These are phyloP conservation scores for Monosporascus sp. DNA, from an alignment of 2,329 filamentous ascomycete species.

Conservation along the genomic window DNA sequence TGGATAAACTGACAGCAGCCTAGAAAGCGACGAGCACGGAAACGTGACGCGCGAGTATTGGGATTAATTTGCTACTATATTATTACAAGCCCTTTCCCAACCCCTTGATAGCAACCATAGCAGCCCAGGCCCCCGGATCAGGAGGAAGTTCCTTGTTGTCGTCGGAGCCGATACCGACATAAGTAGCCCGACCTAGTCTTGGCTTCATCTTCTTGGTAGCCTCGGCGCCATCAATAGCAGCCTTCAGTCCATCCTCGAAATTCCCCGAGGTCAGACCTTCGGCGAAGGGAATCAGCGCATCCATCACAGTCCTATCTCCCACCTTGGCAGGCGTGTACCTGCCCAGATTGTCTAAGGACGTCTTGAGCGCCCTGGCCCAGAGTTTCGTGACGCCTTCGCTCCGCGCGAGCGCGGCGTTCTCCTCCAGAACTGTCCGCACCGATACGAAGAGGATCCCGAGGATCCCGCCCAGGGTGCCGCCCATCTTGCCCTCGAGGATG, in stretches of 20 bases:
- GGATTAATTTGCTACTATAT: not conserved
- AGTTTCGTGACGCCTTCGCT: slow-evolving; percentile 31
- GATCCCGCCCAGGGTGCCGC: slow-evolving; percentile 30
- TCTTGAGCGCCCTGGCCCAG: slow-evolving; percentile 38
- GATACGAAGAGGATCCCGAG: slow-evolving; percentile 44
- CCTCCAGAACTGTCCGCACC: slow-evolving; percentile 29
- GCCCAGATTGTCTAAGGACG: slow-evolving; percentile 41
- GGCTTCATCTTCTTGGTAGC: slow-evolving; percentile 61
- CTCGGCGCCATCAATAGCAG: slow-evolving; percentile 56
- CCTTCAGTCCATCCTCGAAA: slow-evolving; percentile 52
- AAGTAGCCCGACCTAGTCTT: slow-evolving; percentile 62
- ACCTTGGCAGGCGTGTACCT: slow-evolving; percentile 51
- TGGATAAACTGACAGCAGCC: too few species aligned
- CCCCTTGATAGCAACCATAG: slow-evolving; percentile 50
- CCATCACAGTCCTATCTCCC: slow-evolving; percentile 54
- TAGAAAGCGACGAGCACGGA: too few species aligned
- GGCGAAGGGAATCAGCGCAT: slow-evolving; percentile 50
- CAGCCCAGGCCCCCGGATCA: slow-evolving; percentile 67
- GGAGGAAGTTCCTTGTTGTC: slow-evolving; percentile 51
- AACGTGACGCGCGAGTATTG: too few species aligned
- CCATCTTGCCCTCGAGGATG: slow-evolving; percentile 53
- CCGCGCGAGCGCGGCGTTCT: slow-evolving; percentile 25
- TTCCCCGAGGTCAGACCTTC: slow-evolving; percentile 40
- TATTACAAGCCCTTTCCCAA: slow-evolving; percentile 23
- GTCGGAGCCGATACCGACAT: slow-evolving; percentile 53